Base-by-base conservation (phyloP, 2,329 filamentous ascomycete species). In the Amphichorda felina region DNA sequence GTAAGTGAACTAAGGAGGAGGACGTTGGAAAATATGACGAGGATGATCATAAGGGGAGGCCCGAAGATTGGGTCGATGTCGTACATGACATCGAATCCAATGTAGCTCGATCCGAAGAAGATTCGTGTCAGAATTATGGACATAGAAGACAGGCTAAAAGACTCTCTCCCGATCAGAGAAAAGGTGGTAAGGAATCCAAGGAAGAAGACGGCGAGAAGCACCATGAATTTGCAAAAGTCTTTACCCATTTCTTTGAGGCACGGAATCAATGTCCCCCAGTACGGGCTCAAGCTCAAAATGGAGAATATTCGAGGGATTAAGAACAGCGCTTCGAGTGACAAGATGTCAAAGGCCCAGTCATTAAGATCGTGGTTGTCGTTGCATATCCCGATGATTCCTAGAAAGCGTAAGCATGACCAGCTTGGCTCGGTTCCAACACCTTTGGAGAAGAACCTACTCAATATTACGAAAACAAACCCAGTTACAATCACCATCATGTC, bases 191-290 rank as follows among this genome's bases (percentile, higher is more conserved):
- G 61, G 56, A 95, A 95, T 32, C 87, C 85, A 33, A 91, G 61
- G 52, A 94, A 94, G 35, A 94, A 62, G 36, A 94, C 81, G 33
- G 85, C 63, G 30, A 93, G 82, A 18, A 89, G 68, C 2, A 84
- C 81, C 58, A 76, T 71, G 51, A 91, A 94, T 50, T 88, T 88
- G 54, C 88, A 57, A 52, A 94, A 94, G 52, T 94, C 86, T 56
- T 88, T 89, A 27, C 82, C 82, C 88, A 95, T 95, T 54, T 89
- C 85, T 53, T 91, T 91, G 34, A 95, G 68, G 43, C 88, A 93
- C 0, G 87, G 88, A 40, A 95, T 88, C 33, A 91, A 57, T 1
- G 82, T 91, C 29, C 85, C 88, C 70, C 91, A 95, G 53, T 93
- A 94, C 2, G 85, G 84, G 47, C 86, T 86, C 43, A 95, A 58